A percentile compares a stretch with the other conserved stretches of the same genome.
These are phyloP conservation scores for Xylaria acuta DNA, from an alignment of 495 filamentous ascomycete species.

Conservation along the genomic window DNA sequence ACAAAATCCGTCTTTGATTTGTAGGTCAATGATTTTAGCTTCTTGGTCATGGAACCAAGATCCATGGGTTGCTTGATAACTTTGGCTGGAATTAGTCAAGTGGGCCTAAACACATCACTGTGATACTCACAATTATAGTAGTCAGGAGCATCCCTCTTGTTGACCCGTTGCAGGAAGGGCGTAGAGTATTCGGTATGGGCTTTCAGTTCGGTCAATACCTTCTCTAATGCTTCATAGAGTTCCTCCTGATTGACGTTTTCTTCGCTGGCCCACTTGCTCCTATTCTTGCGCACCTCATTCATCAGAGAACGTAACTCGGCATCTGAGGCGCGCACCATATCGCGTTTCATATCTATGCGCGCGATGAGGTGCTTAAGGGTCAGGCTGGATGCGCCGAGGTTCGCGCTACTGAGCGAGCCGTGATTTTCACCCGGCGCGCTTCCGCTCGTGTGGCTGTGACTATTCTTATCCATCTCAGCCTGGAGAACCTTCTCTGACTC, in stretches of 20 bases:
- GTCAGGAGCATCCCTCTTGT: constrained; percentile 95
- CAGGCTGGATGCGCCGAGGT: constrained; percentile 94
- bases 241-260: constrained; percentile 97
- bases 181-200: constrained; percentile 95
- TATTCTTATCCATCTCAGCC: constrained; percentile 82
- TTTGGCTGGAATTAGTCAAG: constrained; percentile 47
- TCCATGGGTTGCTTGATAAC: constrained; percentile 99
- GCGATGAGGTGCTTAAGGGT: constrained; percentile 96
- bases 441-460: constrained; percentile 52
- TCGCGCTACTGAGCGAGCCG: constrained; percentile 88
- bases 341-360: constrained; percentile 88
- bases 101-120: background rate
- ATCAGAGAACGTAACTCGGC: constrained; percentile 89
- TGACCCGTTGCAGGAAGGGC: constrained; percentile 89
- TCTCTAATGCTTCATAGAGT: constrained; percentile 94
- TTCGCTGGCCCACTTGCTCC: constrained; percentile 98
- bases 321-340: constrained; percentile 87
- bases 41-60: constrained; percentile 96
- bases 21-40: constrained; percentile 84
- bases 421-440: constrained; percentile 63
- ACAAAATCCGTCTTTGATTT: constrained; percentile 96
- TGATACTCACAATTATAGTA: constrained; percentile 78
- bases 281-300: constrained; percentile 95
- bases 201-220: constrained; percentile 94
- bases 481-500: constrained; percentile 96